Evolutionary conservation across 129 eudicot genomes (phyloP).

Genomic region (Artemisia annua): DNA sequence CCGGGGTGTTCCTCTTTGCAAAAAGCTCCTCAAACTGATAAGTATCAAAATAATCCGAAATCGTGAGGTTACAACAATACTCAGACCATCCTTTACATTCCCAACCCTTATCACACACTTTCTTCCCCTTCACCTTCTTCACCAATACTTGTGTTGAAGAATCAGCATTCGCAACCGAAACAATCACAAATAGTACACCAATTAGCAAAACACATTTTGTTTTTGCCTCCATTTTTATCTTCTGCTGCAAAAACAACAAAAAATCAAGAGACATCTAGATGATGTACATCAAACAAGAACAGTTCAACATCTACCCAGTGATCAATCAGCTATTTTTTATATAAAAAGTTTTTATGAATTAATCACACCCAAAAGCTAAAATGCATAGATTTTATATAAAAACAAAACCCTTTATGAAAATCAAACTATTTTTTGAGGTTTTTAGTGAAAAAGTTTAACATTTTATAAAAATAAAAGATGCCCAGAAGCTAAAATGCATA

Average conservation of each 20-base stretch:
- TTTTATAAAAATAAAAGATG: constrained; percentile 4
- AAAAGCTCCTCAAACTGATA: constrained; percentile 83
- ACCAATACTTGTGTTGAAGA: constrained; percentile 35
- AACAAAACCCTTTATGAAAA: background rate
- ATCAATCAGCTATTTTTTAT: background rate
- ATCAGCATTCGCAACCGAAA: constrained; percentile 32
- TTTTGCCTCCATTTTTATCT: constrained; percentile 16
- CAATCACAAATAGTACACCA: constrained; percentile 20
- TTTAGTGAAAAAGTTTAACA: background rate
- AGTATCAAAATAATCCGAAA: constrained; percentile 64
- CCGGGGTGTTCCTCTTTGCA: constrained; percentile 70
- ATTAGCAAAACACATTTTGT: constrained; percentile 16
- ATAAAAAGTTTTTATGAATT: no score
- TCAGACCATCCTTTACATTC: constrained; percentile 63
- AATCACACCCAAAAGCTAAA: background rate
- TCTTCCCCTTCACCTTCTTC: constrained; percentile 66
- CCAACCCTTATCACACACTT: constrained; percentile 73
- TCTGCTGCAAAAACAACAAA: constrained; percentile 18
- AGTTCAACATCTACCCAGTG: background rate
- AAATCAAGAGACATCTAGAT: background rate
- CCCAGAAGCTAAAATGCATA: constrained; percentile 19
- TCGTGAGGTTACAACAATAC: constrained; percentile 78
- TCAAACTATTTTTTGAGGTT: background rate
- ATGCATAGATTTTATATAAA: no score
- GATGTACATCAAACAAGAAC: background rate